phyloP scores from a whole-genome alignment of 2,329 filamentous ascomycete species.

The Conoideocrella luteorostrata region DNA sequence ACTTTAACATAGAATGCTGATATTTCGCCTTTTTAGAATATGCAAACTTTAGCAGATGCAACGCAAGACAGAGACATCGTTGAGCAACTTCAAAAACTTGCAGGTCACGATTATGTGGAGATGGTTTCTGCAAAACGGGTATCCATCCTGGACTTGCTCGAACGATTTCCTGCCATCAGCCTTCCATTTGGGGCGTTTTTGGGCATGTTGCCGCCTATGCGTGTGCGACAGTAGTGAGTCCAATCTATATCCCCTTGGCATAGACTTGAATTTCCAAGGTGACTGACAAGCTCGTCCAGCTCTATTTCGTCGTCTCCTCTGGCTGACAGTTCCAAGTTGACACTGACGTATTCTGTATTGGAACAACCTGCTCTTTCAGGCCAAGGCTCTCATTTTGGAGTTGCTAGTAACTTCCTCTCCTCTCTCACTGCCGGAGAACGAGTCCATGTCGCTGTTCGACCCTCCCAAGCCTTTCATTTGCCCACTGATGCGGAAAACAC shows the following conservation, averaged over 20 bases:
- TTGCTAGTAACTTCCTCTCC: constrained; percentile 55
- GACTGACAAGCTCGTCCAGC: constrained; percentile 20
- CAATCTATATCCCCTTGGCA: background rate
- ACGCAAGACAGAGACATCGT: constrained; percentile 38
- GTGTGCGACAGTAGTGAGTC: constrained; percentile 61
- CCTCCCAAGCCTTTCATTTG: constrained; percentile 40
- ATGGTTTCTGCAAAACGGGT: constrained; percentile 50
- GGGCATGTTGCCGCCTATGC: constrained; percentile 68
- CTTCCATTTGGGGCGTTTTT: constrained; percentile 63
- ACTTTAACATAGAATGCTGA: no score
- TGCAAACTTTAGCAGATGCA: constrained; percentile 39
- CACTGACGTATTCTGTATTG: constrained; percentile 64
- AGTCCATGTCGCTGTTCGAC: constrained; percentile 43
- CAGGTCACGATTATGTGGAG: constrained; percentile 39
- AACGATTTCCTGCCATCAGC: constrained; percentile 51
- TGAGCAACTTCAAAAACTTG: constrained; percentile 39
- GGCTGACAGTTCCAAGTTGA: constrained; percentile 46
- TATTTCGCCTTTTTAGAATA: constrained; percentile 19
- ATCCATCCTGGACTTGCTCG: constrained; percentile 63
- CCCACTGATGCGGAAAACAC: constrained; percentile 37
- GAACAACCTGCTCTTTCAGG: constrained; percentile 47
- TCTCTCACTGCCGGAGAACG: constrained; percentile 36
- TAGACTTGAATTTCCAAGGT: no score
- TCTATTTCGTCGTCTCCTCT: constrained; percentile 72
- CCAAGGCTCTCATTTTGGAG: constrained; percentile 47